Percentiles rank a stretch among this genome's conserved stretches.
These are phyloP conservation scores for Heracleum sosnowskyi DNA, from an alignment of 129 eudicot species.

Conservation along the genomic window DNA sequence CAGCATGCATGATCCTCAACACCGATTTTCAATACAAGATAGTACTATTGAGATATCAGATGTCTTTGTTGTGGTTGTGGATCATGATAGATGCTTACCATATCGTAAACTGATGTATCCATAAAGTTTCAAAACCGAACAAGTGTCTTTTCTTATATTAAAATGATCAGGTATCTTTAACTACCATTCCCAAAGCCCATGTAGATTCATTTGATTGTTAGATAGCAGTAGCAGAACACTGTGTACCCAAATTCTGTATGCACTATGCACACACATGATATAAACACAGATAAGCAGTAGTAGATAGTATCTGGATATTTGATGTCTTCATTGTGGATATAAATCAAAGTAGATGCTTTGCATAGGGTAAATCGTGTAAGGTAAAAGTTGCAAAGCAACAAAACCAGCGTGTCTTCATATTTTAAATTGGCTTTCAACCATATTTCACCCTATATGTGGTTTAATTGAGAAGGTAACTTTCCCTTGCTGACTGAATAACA, in stretches of 20 bases:
- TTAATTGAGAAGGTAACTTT: neutral
- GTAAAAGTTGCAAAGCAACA: neutral
- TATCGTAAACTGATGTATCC: neutral
- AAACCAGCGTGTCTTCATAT: neutral
- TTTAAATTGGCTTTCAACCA: neutral
- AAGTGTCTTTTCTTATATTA: neutral
- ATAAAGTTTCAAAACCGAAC: neutral
- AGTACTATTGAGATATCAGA: neutral
- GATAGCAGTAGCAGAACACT: neutral
- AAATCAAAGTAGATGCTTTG: neutral
- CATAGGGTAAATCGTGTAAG: neutral
- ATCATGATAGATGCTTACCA: neutral
- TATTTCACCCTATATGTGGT: neutral
- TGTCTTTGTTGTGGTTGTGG: neutral
- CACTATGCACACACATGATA: neutral
- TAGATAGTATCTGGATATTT: neutral
- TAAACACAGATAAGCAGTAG: neutral
- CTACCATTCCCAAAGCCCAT: neutral
- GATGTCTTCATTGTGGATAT: neutral
- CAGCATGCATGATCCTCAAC: neutral
- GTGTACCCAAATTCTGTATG: neutral
- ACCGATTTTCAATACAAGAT: neutral
- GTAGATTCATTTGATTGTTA: neutral
- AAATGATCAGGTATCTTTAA: neutral
- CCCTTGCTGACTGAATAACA: neutral